A percentile compares a stretch with the other conserved stretches of the same genome.
These are phyloP conservation scores for Penicillium sclerotiorum DNA, from an alignment of 2,329 filamentous ascomycete genomes.

Conservation along the genomic window DNA sequence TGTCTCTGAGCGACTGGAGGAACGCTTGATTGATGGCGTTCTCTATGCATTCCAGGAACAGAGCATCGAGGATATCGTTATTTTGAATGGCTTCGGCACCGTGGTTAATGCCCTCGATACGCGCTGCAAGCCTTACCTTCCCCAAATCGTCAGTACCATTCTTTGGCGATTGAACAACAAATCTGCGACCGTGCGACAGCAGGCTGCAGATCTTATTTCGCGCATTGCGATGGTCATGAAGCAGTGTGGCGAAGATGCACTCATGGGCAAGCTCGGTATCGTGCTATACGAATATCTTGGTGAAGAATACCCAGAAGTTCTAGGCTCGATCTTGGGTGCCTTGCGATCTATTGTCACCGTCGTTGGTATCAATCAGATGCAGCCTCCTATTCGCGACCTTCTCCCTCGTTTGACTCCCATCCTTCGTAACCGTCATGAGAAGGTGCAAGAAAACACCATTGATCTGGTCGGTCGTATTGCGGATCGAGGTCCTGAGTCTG, in stretches of 20 bases:
- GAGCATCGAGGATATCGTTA: slow-evolving; percentile 91
- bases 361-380: slow-evolving; percentile 97
- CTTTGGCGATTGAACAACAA: slow-evolving; percentile 98
- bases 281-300: slow-evolving; percentile 97
- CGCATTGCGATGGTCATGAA: slow-evolving; percentile 99
- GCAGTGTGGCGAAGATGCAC: slow-evolving; percentile 91
- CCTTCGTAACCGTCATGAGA: slow-evolving; percentile 95
- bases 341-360: slow-evolving; percentile 96
- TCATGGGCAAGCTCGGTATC: slow-evolving; percentile 93
- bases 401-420: slow-evolving; percentile 96
- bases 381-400: slow-evolving; percentile 94
- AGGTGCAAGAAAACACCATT: slow-evolving; percentile 99
- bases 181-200: slow-evolving; percentile 91
- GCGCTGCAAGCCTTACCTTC: slow-evolving; percentile 92
- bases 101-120: slow-evolving; percentile 94
- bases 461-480: slow-evolving; percentile 97
- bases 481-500: slow-evolving; percentile 91
- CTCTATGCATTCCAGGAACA: slow-evolving; percentile 97
- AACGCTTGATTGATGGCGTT: slow-evolving; percentile 92
- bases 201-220: slow-evolving; percentile 93
- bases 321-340: slow-evolving; percentile 93
- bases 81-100: slow-evolving; percentile 96
- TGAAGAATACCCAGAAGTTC: slow-evolving; percentile 96
- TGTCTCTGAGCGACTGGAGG: slow-evolving; percentile 88
- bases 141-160: slow-evolving; percentile 95